Evolutionary conservation across 2,329 filamentous ascomycete species (phyloP).

Genomic region (Cercospora berteroae): DNA sequence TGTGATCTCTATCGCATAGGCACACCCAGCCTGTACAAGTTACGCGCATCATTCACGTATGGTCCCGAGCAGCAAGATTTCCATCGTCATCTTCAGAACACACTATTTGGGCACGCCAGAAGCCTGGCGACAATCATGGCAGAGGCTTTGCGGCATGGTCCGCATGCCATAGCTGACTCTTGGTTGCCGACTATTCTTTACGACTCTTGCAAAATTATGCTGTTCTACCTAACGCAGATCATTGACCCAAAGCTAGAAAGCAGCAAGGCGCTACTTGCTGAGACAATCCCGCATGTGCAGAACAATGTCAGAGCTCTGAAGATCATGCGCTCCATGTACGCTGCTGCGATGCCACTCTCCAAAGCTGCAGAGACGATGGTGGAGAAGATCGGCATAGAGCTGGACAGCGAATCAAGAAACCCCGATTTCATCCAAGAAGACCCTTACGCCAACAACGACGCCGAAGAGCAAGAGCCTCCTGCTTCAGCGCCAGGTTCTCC

Average conservation of each 20-base stretch:
- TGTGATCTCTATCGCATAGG: slow-evolving; percentile 27
- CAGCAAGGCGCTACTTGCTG: slow-evolving; percentile 23
- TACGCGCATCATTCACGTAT: slow-evolving; percentile 25
- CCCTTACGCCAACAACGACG: slow-evolving; percentile 26
- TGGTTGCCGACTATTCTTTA: slow-evolving; percentile 29
- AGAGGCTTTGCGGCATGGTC: slow-evolving; percentile 27
- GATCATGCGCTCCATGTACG: slow-evolving; percentile 30
- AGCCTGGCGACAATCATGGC: slow-evolving; percentile 29
- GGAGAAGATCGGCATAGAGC: slow-evolving; percentile 26
- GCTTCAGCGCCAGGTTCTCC: slow-evolving; percentile 25
- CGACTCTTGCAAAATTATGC: slow-evolving; percentile 31
- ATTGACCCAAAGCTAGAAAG: slow-evolving; percentile 24
- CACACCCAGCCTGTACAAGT: slow-evolving; percentile 26
- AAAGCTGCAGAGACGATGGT: slow-evolving; percentile 28
- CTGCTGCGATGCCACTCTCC: slow-evolving; percentile 24
- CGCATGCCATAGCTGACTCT: slow-evolving; percentile 28
- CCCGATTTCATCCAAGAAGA: slow-evolving; percentile 27
- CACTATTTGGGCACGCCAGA: slow-evolving; percentile 26
- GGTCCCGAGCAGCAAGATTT: slow-evolving; percentile 27
- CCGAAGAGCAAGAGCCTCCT: slow-evolving; percentile 16
- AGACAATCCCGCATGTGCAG: slow-evolving; percentile 27
- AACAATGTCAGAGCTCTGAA: slow-evolving; percentile 29
- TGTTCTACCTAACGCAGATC: slow-evolving; percentile 29
- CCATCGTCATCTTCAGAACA: slow-evolving; percentile 25
- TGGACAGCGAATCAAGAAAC: slow-evolving; percentile 19